Conservation (phyloP, 2,329 filamentous ascomycete genomes). For the Thelonectria rubi region DNA sequence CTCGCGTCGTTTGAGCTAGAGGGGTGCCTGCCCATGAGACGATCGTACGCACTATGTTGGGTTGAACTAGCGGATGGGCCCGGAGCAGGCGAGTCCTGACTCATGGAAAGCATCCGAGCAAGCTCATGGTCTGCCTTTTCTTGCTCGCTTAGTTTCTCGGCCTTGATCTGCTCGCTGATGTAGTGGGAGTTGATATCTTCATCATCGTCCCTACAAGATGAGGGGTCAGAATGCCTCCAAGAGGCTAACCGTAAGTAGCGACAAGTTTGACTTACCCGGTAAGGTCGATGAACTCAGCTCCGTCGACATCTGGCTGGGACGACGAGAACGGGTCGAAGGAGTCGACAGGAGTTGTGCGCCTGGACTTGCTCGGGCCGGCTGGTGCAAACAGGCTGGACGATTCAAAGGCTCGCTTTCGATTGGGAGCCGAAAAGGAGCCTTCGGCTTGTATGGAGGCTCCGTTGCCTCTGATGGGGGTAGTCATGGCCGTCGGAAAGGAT, state of each 20-base stretch:
- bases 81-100: constrained; percentile 30
- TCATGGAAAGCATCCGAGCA: constrained; percentile 41
- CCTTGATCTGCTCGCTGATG: constrained; percentile 48
- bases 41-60: constrained; percentile 39
- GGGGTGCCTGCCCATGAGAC: constrained; percentile 44
- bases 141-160: constrained; percentile 46
- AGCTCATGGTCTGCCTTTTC: constrained; percentile 42
- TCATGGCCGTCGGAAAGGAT: constrained; percentile 31
- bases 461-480: constrained; percentile 27
- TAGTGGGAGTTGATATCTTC: constrained; percentile 41
- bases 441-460: constrained; percentile 23
- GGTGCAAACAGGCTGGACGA: constrained; percentile 29
- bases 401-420: constrained; percentile 43
- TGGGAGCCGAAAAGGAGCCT: constrained; percentile 37
- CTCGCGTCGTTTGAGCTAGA: constrained; percentile 21
- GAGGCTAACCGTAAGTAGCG: not conserved
- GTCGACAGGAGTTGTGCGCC: constrained; percentile 43
- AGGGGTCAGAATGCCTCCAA: not conserved
- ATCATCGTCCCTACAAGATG: constrained; percentile 45
- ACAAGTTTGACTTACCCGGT: constrained; percentile 47
- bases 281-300: constrained; percentile 52
- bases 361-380: constrained; percentile 44
- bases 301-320: constrained; percentile 9
- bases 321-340: constrained; percentile 20
- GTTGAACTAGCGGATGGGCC: constrained; percentile 12